These are phyloP conservation scores for Solanum dulcamara DNA, from an alignment of 257 asterid genomes.

Conservation along the genomic window DNA sequence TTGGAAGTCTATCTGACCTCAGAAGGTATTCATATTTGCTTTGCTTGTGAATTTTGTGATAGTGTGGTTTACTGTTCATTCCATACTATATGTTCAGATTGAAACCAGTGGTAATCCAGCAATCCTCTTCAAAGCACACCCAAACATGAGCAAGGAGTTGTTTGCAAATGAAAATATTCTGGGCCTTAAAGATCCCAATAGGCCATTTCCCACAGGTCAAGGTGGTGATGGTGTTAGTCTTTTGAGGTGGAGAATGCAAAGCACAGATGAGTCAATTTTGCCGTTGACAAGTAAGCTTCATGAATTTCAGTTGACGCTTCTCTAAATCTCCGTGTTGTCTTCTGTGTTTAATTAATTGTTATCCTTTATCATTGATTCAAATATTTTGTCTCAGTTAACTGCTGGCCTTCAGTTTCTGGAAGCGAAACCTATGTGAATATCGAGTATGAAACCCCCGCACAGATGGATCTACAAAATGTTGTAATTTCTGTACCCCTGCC, in stretches of 20 bases:
- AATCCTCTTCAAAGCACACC: conserved; percentile 80
- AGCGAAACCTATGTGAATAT: conserved; percentile 78
- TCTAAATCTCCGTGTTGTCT: background rate
- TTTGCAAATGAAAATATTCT: conserved; percentile 68
- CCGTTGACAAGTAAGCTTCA: conserved; percentile 72
- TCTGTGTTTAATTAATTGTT: background rate
- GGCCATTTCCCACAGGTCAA: conserved; percentile 76
- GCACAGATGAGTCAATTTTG: conserved; percentile 69
- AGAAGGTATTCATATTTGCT: background rate
- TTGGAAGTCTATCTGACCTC: background rate
- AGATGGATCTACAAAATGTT: conserved; percentile 78
- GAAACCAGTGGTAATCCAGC: conserved; percentile 76
- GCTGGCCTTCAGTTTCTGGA: conserved; percentile 97
- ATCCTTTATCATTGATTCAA: conserved; percentile 1
- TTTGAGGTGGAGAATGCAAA: conserved; percentile 94
- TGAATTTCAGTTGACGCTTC: background rate
- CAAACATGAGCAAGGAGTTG: conserved; percentile 80
- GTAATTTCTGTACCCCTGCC: conserved; percentile 94
- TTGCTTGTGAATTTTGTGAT: conserved; percentile 1
- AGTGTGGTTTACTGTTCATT: conserved; percentile 1
- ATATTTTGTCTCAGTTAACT: conserved; percentile 47
- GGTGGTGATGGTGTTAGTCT: conserved; percentile 75
- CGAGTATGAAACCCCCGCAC: conserved; percentile 76
- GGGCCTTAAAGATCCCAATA: conserved; percentile 70
- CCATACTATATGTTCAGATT: conserved; percentile 33